These are phyloP conservation scores for Golubevia sp. DNA, from an alignment of 1,284 basidiomycete genomes.

Conservation along the genomic window DNA sequence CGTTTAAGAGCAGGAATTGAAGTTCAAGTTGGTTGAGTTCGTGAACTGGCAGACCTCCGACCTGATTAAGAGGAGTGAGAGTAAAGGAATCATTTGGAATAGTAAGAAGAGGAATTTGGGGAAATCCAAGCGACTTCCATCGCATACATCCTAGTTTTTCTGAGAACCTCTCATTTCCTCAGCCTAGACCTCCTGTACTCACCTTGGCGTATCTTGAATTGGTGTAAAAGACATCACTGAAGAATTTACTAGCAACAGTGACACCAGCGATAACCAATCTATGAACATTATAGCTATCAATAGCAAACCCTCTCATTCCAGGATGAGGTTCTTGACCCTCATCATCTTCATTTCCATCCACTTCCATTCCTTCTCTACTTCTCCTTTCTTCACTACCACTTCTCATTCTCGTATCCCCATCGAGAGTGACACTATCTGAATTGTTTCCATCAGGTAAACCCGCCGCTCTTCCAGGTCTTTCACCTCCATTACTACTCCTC, in stretches of 20 bases:
- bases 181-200: constrained; percentile 42
- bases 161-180: too few species aligned
- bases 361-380: constrained; percentile 1
- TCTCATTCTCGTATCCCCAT: constrained; percentile 28
- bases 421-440: background rate
- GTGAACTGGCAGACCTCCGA: constrained; percentile 88
- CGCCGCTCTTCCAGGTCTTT: background rate
- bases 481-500: background rate
- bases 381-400: constrained; percentile 11
- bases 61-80: constrained; percentile 66
- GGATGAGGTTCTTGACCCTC: constrained; percentile 14
- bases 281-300: constrained; percentile 97
- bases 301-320: constrained; percentile 75
- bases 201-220: constrained; percentile 98
- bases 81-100: too few species aligned
- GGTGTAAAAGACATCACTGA: constrained; percentile 99
- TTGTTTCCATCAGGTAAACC: background rate
- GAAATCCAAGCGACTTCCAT: background rate
- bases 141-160: too few species aligned
- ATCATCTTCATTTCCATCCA: background rate
- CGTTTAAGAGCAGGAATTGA: constrained; percentile 93
- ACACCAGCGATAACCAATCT: constrained; percentile 94
- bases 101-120: too few species aligned
- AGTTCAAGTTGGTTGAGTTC: constrained; percentile 97
- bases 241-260: constrained; percentile 97